Base-by-base conservation (phyloP, 768 basidiomycete genomes). In the Leccinum rimulosum region DNA sequence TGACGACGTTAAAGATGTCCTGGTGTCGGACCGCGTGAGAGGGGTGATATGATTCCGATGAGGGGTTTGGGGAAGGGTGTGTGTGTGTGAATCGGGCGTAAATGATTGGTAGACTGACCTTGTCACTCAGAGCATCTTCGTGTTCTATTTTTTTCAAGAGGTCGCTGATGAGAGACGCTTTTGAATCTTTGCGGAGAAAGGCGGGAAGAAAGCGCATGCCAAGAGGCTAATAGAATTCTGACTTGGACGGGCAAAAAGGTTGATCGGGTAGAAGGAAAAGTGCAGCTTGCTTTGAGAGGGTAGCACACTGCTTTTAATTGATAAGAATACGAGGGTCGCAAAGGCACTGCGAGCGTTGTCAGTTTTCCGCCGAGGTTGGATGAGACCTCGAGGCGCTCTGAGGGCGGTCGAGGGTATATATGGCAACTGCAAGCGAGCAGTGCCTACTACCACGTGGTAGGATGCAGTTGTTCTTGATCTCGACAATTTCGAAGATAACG, bases 1-100 rank as follows among this genome's bases (percentile, higher is more conserved):
- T 19, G 57, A 71, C 63, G 59, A 71, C 60, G 59, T 71, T 71
- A 62, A 70, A 71, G 60, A 67, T 53, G 61, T 70, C 65, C 69
- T 70, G 50, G 27, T 28, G 52, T 50, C 30, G 45, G 22, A 17
- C 19, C 17, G 49, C 31, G 56, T 59, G 28, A 56, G 60, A n/a
- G 27, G 36, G 45, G 6, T 10, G 52, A 50, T 55, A 27, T 38
- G 56, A 48, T 30, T 17, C 8, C 0, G 53, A 27, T 51, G 30
- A 50, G 43, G 40, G 40, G n/a, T 40, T n/a, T n/a, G 4, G n/a
- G n/a, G 40, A 40, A 40, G 9, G 52, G 50, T 1, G 8, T 28
- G 25, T 22, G 25, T 25, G 25, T 33, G 36, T 4, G 50, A 11
- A 51, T 7, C n/a, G 3, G 33, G 31, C 50, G 17, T 25, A 27